These are phyloP conservation scores for Petasospora rhodanensis DNA, from an alignment of 1,139 yeast genomes.

Conservation along the genomic window DNA sequence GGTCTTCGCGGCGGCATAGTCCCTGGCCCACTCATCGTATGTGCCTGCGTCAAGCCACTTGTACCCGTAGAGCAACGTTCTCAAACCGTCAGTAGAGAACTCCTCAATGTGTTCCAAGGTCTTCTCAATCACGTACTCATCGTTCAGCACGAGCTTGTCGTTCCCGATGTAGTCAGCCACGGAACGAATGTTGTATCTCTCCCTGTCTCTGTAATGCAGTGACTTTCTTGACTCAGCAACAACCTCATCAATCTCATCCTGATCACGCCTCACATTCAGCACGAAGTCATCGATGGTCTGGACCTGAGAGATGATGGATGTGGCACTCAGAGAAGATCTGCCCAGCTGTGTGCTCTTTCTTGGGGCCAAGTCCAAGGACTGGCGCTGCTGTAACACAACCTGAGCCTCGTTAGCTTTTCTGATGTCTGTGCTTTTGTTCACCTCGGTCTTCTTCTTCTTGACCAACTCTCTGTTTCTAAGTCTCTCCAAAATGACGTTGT, in stretches of 20 bases:
- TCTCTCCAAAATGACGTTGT: constrained; percentile 81
- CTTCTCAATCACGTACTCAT: constrained; percentile 72
- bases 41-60: constrained; percentile 60
- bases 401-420: constrained; percentile 84
- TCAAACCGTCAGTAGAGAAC: constrained; percentile 88
- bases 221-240: constrained; percentile 59
- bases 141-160: constrained; percentile 64
- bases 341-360: constrained; percentile 25
- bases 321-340: constrained; percentile 19
- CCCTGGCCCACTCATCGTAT: constrained; percentile 61
- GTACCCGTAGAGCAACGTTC: constrained; percentile 82
- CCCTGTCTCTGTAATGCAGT: constrained; percentile 55
- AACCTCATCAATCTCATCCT: constrained; percentile 56
- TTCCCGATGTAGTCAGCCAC: constrained; percentile 43
- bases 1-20: constrained; percentile 73
- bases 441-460: constrained; percentile 54
- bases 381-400: constrained; percentile 52
- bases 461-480: constrained; percentile 59
- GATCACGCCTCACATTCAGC: constrained; percentile 41
- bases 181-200: constrained; percentile 37
- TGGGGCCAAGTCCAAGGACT: constrained; percentile 24
- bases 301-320: constrained; percentile 24
- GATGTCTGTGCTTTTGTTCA: constrained; percentile 52
- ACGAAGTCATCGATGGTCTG: constrained; percentile 56
- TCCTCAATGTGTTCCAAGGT: constrained; percentile 90